Evolutionary conservation across 1,284 basidiomycete species (phyloP), one percentile per base, ranked within the genome.

Genomic region (Ceratobasidium sp.): DNA sequence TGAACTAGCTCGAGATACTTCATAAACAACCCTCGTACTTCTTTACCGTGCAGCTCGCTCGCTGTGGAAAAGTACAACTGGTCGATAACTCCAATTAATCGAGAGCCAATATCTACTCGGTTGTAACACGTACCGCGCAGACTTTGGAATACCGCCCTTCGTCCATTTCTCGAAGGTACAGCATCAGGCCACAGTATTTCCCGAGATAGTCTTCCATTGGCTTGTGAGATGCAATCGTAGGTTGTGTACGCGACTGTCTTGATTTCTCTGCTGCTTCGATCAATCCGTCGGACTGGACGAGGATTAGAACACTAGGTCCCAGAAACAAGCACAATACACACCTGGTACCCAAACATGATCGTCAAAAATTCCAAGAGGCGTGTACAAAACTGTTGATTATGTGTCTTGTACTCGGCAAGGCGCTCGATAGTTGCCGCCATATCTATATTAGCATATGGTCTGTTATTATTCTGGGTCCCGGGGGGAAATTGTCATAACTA

Each of bases 131-230:
- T 78, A 97, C 95, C 60, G 90, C 92, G 78, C 94, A 97, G 39
- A 97, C 81, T 78, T 92, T 92, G 52, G 89, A 91, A 80, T 97
- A 97, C 32, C 90, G 80, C 64, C 81, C 82, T 79, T 96, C 92
- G 73, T 96, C 94, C 89, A 97, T 96, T 82, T 99, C 97, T 79
- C 96, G 96, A 75, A 98, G 83, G 79, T 97, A 99, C 16, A 98
- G 84, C 81, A 98, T 89, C 59, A 99, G 80, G 1, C 96, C 96
- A 58, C 92, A 89, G 80, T 98, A 98, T 59, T 90, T 86, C 30
- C 92, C 94, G 10, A 98, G 86, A 78, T 92, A 92, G 32, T 85
- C 84, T 78, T 98, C 94, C 79, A 98, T 84, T 14, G 86, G 84
- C 64, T 84, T 83, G 79, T 97, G 95, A 4, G 86, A 79, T 34